Base-by-base conservation (phyloP, 2,329 filamentous ascomycete species). In the Cephalotrichum gorgonifer region DNA sequence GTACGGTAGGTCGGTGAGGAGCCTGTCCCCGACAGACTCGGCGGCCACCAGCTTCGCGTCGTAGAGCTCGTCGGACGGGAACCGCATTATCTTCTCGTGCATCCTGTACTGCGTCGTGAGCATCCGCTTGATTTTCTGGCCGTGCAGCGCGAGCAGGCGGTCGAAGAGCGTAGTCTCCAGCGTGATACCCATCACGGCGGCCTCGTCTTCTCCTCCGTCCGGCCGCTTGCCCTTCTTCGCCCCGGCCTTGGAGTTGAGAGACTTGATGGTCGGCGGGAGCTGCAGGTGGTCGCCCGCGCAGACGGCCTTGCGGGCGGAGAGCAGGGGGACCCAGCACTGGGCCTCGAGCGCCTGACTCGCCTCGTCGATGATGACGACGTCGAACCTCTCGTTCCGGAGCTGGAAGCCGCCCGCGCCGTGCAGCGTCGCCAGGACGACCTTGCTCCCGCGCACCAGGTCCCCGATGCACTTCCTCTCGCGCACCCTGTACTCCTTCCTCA, bases 81-180 rank as follows among this genome's bases (percentile, higher is more conserved):
- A 98, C 6, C 81, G 77, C 90, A 97, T 97, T 58, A 98, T 97
- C 48, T 75, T 81, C 60, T 95, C 85, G 62, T 98, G 89, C 93
- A 98, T 98, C 33, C 93, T 88, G 64, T 98, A 98, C 68, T 98
- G 93, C 4, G 86, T 95, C 4, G 88, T 97, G 23, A 98, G 78
- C 87, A 97, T 95, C 47, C 86, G 76, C 70, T 97, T 97, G 68
- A 98, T 89, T 4, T 72, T 73, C 1, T 81, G 68, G 1, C 93
- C 93, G 61, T 98, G 87, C 15, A 96, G 71, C 5, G 76, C 74
- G 42, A 98, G 74, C 39, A 98, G 74, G 26, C 93, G 79, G 64
- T 97, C 91, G 63, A 98, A 98, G 27, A 98, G 73, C 0, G 93
- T 97, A n/a, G 76, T 86, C 60, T 95, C 90, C 6, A 98, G 75